Evolutionary conservation across 805 yeast genomes (phyloP), one percentile per base, ranked within the genome.

Genomic region (Maudiozyma barnettii): DNA sequence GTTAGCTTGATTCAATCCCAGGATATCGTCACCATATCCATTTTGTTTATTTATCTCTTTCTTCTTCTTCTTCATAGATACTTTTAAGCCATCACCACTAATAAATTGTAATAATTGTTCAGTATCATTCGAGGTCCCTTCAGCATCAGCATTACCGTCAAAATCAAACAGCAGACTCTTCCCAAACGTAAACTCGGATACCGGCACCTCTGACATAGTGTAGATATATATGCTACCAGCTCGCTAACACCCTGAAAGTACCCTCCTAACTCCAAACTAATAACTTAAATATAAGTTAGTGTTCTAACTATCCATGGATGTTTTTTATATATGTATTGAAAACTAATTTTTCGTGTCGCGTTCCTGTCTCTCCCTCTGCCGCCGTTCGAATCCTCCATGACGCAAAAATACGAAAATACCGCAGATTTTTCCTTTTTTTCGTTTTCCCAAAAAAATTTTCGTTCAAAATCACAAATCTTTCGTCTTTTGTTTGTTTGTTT

Each of bases 121-220:
- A 14, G 22, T 18, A 7, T 12, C 43, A 20, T 10, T 19, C 3
- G 36, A 6, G 9, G 36, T 33, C 31, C 38, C 5, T 33, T 33
- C 36, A 10, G 16, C n/a, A 7, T 30, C 43, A n/a, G n/a, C n/a
- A 41, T 19, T 41, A 9, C 31, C 36, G 38, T 41, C 45, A 19
- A 44, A 48, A 39, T 50, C 49, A 35, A 51, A 51, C 31, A 51
- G 44, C 19, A 52, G 40, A 33, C 54, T 51, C 23, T 43, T 43
- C n/a, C 36, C 36, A n/a, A 33, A 33, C 13, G 16, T 33, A 33
- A 33, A 33, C 6, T 14, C 18, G 3, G 36, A 18, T 18, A 33
- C 5, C 36, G 16, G 19, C 5, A 36, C 13, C 9, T 36, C 22
- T 18, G 39, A 18, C n/a, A 33, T 33, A 10, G 14, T 4, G 30